These are phyloP conservation scores for Flaveria sonorensis DNA, from an alignment of 129 eudicot species.

Conservation along the genomic window DNA sequence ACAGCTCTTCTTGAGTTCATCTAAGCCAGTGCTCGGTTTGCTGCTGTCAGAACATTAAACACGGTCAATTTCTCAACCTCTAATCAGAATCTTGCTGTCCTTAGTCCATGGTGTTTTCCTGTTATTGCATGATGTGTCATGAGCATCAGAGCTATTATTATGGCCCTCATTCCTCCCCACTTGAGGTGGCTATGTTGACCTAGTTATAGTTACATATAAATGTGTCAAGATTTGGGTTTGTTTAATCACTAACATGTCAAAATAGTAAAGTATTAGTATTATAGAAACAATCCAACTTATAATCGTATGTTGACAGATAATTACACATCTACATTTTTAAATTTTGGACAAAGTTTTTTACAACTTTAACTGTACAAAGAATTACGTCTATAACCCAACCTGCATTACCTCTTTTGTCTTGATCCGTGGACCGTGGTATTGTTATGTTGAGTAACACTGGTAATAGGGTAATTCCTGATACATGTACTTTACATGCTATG, in stretches of 20 bases:
- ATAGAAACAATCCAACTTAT: neutral
- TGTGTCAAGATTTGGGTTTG: neutral
- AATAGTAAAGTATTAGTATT: neutral
- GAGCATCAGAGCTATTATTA: neutral
- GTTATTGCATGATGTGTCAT: neutral
- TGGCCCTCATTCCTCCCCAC: neutral
- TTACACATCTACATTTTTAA: neutral
- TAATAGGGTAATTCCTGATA: neutral
- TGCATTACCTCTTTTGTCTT: neutral
- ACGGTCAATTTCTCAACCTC: constrained; percentile 53
- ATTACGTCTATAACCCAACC: neutral
- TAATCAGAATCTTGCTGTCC: constrained; percentile 1
- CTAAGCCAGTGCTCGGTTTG: constrained; percentile 96
- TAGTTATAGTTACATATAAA: neutral
- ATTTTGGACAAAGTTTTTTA: neutral
- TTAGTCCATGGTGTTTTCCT: constrained; percentile 12
- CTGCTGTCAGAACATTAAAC: constrained; percentile 95
- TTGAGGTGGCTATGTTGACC: neutral
- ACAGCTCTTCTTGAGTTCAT: constrained; percentile 91
- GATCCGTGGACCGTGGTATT: neutral
- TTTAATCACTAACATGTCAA: neutral
- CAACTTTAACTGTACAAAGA: neutral
- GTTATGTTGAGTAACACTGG: neutral
- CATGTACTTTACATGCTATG: neutral
- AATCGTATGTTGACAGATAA: constrained; percentile 2